phyloP scores from a whole-genome alignment of 1,284 basidiomycete species.

The Meira nashicola region DNA sequence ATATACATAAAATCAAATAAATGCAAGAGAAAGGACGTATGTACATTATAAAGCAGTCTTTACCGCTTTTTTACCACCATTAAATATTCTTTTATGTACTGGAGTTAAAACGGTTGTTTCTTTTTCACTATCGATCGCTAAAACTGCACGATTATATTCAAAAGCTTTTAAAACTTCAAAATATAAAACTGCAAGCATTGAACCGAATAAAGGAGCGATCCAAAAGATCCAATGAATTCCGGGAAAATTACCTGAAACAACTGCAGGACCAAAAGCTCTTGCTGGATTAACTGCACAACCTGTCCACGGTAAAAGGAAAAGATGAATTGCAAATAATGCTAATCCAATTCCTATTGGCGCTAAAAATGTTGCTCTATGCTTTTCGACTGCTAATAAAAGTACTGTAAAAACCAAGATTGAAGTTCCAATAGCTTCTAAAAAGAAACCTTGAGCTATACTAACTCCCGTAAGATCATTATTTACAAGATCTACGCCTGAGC shows the following conservation, averaged over 20 bases:
- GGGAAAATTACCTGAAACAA: conserved; percentile 8
- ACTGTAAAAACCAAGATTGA: conserved; percentile 43
- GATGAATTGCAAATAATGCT: conserved; percentile 29
- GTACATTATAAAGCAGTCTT: too few species aligned
- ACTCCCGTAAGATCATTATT: conserved; percentile 52
- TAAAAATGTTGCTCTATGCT: conserved; percentile 53
- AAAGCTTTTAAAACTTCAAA: conserved; percentile 13
- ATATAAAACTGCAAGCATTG: conserved; percentile 11
- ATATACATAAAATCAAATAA: too few species aligned
- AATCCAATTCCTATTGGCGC: conserved; percentile 45
- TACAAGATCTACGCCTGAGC: conserved; percentile 36
- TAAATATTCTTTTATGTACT: too few species aligned
- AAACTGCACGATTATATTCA: conserved; percentile 12
- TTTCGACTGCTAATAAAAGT: conserved; percentile 57
- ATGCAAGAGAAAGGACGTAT: too few species aligned
- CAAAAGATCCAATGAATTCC: conserved; percentile 17
- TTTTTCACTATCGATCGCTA: too few species aligned
- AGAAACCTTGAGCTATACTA: conserved; percentile 40
- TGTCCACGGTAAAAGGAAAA: conserved; percentile 21
- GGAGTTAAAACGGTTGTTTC: too few species aligned
- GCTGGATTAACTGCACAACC: conserved; percentile 15
- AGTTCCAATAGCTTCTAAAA: conserved; percentile 50
- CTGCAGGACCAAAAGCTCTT: conserved; percentile 16
- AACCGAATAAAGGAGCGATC: conserved; percentile 14
- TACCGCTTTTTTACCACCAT: too few species aligned